Evolutionary conservation across 1,139 yeast genomes (phyloP), one percentile per base, ranked within the genome.

Genomic region (Taiozyma onychis): DNA sequence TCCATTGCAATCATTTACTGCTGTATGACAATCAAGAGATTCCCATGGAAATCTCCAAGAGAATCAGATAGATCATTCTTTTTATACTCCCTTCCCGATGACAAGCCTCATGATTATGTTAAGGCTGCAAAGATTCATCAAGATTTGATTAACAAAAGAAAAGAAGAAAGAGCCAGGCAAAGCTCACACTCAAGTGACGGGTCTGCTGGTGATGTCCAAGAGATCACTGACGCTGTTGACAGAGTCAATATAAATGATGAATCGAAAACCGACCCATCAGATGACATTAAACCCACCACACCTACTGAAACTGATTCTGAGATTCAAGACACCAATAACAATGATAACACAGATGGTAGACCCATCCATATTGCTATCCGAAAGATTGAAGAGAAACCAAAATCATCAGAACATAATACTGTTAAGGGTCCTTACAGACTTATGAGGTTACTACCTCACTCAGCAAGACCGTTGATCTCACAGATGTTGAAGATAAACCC

Each of bases 1-100:
- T 90, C 97, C 1, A 76, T 88, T 53, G 99, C 97, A 11, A 90
- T 93, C 46, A 91, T 93, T 42, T 93, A 85, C 66, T 93, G 98
- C 70, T 93, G 99, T 70, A 90, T 91, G 96, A 83, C 93, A 50
- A 73, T 93, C 59, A 86, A 93, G 61, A 77, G 97, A 62, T 93
- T 93, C 71, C 99, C 99, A 1, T 95, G 99, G 99, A 93, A 91
- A 65, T 89, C 88, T 7, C 99, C 99, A 8, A 82, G 83, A 62
- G 74, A 80, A 28, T 79, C 86, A n/a, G 99, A 95, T 68, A 85
- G 85, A 55, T 88, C 96, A 54, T 95, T 85, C 71, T 81, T 80
- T 67, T 71, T 85, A 71, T 75, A 61, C 65, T 75, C 63, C 67
- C 67, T 69, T 71, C 74, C 60, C 2, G 76, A 73, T 59, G 76